phyloP scores from a whole-genome alignment of 2,329 filamentous ascomycete species.

The Aspergillus bombycis region DNA sequence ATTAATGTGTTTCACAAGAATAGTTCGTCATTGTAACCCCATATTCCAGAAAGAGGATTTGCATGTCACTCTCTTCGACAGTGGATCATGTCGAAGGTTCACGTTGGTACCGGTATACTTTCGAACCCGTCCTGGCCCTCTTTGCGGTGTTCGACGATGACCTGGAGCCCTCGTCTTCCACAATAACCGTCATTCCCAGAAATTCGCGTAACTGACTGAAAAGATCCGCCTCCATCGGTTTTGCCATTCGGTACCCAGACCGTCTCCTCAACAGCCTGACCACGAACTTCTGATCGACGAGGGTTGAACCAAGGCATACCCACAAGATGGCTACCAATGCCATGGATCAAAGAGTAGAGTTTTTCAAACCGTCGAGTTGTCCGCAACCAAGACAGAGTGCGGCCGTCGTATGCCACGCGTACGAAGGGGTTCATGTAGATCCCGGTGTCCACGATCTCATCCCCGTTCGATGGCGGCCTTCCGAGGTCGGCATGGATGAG shows the following conservation, averaged over 20 bases:
- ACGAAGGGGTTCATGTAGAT: constrained; percentile 78
- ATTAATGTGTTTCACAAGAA: background rate
- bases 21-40: too few species aligned
- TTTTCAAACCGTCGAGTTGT: constrained; percentile 67
- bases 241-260: constrained; percentile 44
- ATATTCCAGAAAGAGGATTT: background rate
- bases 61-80: background rate
- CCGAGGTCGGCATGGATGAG: constrained; percentile 57
- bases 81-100: background rate
- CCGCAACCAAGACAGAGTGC: constrained; percentile 61
- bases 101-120: constrained; percentile 42
- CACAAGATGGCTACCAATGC: constrained; percentile 59
- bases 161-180: constrained; percentile 46
- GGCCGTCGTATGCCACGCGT: constrained; percentile 67
- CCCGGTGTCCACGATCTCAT: constrained; percentile 52
- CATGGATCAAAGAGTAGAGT: constrained; percentile 63
- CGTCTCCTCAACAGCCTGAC: constrained; percentile 48
- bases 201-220: constrained; percentile 40
- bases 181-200: constrained; percentile 51
- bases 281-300: constrained; percentile 62
- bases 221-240: constrained; percentile 39
- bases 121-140: constrained; percentile 51
- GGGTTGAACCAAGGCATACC: constrained; percentile 64
- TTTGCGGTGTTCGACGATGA: constrained; percentile 47
- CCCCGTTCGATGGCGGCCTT: constrained; percentile 32